phyloP scores from a whole-genome alignment of 2,329 filamentous ascomycete genomes.

The Colletotrichum navitas region DNA sequence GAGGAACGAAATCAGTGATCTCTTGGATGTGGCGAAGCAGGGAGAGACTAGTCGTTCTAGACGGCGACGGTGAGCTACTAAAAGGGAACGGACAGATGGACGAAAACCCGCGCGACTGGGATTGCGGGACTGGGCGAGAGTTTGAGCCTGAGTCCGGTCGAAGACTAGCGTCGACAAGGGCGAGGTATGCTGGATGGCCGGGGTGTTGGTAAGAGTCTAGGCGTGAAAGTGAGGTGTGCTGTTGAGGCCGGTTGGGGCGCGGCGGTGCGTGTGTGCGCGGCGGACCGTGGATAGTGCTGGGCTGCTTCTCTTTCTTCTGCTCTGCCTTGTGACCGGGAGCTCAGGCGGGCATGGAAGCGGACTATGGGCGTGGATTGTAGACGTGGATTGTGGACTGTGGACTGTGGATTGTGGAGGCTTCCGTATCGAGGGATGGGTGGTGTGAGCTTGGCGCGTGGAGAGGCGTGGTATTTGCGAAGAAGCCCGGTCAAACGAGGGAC shows the following conservation, averaged over 20 bases:
- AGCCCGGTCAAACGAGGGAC: conserved; percentile 14
- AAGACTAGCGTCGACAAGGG: conserved; percentile 27
- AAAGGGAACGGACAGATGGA: conserved; percentile 34
- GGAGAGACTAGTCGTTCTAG: conserved; percentile 42
- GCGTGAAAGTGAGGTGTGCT: background rate
- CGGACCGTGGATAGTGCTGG: conserved; percentile 18
- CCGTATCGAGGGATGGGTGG: background rate
- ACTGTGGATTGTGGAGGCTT: conserved; percentile 32
- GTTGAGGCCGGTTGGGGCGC: background rate
- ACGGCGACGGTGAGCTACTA: conserved; percentile 40
- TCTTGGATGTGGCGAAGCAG: conserved; percentile 43
- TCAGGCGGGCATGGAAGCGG: conserved; percentile 3
- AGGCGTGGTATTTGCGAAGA: conserved; percentile 10
- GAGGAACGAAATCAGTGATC: conserved; percentile 44
- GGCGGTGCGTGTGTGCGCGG: conserved; percentile 13
- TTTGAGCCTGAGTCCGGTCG: conserved; percentile 29
- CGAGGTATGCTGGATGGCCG: conserved; percentile 3
- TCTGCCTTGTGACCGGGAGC: conserved; percentile 3
- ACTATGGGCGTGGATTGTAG: background rate
- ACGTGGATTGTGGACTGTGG: conserved; percentile 19
- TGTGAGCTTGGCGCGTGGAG: background rate
- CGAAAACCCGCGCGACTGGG: conserved; percentile 37
- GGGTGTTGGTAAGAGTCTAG: conserved; percentile 1
- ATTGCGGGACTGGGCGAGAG: conserved; percentile 36
- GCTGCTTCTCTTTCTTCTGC: conserved; percentile 3